Evolutionary conservation across 352 stramenopile species (phyloP).

Genomic region (Phytophthora colocasiae): DNA sequence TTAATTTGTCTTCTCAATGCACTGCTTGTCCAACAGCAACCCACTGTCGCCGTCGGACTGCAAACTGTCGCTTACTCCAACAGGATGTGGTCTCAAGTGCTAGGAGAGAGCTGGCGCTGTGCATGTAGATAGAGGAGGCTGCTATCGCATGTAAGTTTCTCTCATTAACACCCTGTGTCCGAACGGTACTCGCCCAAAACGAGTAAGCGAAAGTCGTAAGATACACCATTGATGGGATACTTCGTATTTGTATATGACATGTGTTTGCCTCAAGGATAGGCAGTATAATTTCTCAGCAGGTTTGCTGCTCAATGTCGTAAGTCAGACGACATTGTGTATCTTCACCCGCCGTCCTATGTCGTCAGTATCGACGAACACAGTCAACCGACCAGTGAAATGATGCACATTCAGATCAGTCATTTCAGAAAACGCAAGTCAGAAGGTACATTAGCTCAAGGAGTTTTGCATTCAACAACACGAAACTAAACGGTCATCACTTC

Average conservation of each 20-base stretch:
- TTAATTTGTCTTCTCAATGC: too few relatives aligned
- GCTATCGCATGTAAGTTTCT: too few relatives aligned
- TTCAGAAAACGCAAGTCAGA: not conserved
- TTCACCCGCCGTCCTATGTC: not conserved
- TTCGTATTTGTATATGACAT: slow-evolving; percentile 2
- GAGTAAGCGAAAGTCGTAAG: too few relatives aligned
- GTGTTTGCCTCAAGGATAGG: not conserved
- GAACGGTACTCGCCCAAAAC: too few relatives aligned
- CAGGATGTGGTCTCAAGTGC: too few relatives aligned
- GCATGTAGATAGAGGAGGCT: too few relatives aligned
- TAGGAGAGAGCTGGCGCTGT: too few relatives aligned
- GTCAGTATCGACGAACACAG: not conserved
- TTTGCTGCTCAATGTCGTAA: not conserved
- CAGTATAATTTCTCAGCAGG: slow-evolving; percentile 1
- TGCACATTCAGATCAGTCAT: not conserved
- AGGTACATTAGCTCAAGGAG: not conserved
- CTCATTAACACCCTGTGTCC: too few relatives aligned
- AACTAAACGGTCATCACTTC: not conserved
- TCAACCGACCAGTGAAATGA: not conserved
- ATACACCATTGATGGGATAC: too few relatives aligned
- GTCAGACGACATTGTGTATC: not conserved
- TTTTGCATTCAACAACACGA: not conserved
- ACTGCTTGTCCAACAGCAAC: too few relatives aligned
- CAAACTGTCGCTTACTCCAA: too few relatives aligned
- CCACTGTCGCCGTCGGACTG: too few relatives aligned